Base-by-base conservation (phyloP, 371 early-diverging fungal genomes). In the Mortierella sp. region DNA sequence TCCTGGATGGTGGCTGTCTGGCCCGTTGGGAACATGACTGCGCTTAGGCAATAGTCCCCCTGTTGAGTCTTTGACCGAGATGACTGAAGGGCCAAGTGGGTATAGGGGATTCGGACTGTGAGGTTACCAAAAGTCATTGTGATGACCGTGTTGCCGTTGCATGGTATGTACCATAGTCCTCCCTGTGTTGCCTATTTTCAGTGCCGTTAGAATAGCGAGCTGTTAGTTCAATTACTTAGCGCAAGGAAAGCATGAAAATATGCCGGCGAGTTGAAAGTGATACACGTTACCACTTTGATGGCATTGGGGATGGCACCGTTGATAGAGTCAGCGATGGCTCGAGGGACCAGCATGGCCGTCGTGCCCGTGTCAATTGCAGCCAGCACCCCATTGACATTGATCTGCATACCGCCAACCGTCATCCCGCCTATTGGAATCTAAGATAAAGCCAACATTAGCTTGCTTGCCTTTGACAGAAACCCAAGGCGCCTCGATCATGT, bases 331-430 rank as follows among this genome's bases (percentile, higher is more conserved):
- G 84, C 66, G 2, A 68, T 64, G 5, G 67, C 37, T 47, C 76
- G 34, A 5, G 84, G 76, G 34, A 83, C 31, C n/a, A 83, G 44
- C 71, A 83, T 79, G 6, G 79, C 84, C 1, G 84, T 79, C 66
- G 84, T 83, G 40, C 84, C 84, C 9, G 79, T 73, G 64, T 83
- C 84, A 45, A 83, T 74, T 26, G 74, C 34, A 0, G 71, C 84
- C 4, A 52, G 7, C 11, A 68, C 64, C 22, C 61, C 55, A 29
- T 14, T 22, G 22, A 53, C 45, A 19, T 53, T 53, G 64, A 83
- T 73, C 4, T 29, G 41, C 7, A 24, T 66, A 26, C 64, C 47
- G 5, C 64, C 64, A 11, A 83, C 76, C 1, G 47, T 70, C 31
- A 79, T 39, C 34, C 76, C 76, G 0, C 37, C 64, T 7, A 79